phyloP scores from a whole-genome alignment of 2,329 filamentous ascomycete genomes.

The Fusarium equiseti region DNA sequence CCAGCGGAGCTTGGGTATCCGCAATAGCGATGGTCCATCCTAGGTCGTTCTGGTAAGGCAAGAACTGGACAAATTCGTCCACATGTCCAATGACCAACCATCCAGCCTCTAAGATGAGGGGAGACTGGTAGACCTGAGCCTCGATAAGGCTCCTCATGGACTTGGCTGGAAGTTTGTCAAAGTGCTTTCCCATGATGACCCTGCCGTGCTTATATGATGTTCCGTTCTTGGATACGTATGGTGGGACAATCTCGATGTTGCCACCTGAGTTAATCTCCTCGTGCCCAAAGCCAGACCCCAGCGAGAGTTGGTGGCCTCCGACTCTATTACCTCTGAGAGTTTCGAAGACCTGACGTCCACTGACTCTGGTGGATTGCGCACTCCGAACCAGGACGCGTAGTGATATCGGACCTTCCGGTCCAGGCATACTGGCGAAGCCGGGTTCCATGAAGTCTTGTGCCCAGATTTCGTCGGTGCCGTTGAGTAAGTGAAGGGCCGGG shows the following conservation, averaged over 20 bases:
- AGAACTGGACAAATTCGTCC: slow-evolving; percentile 38
- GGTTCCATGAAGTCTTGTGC: slow-evolving; percentile 56
- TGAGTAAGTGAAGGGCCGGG: slow-evolving; percentile 5
- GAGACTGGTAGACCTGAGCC: too few relatives aligned
- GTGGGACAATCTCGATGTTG: slow-evolving; percentile 39
- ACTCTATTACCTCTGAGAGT: slow-evolving; percentile 44
- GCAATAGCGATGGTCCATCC: slow-evolving; percentile 46
- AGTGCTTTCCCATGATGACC: slow-evolving; percentile 18
- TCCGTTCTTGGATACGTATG: not conserved
- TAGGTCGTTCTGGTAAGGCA: slow-evolving; percentile 34
- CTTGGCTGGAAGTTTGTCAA: slow-evolving; percentile 26
- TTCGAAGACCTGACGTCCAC: slow-evolving; percentile 49
- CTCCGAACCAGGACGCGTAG: slow-evolving; percentile 50
- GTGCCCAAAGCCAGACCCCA: slow-evolving; percentile 26
- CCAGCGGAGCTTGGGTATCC: slow-evolving; percentile 42
- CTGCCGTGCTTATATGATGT: not conserved
- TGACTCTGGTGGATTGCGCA: slow-evolving; percentile 43
- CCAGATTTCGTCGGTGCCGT: slow-evolving; percentile 50
- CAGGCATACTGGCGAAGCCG: slow-evolving; percentile 55
- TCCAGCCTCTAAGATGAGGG: slow-evolving; percentile 24
- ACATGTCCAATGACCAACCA: slow-evolving; percentile 45
- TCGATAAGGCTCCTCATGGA: too few relatives aligned
- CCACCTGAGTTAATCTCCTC: too few relatives aligned
- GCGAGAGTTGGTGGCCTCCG: slow-evolving; percentile 43
- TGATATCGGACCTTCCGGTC: slow-evolving; percentile 48